phyloP scores from a whole-genome alignment of 192 early-diverging fungal species.

The Tieghemiomyces parasiticus region DNA sequence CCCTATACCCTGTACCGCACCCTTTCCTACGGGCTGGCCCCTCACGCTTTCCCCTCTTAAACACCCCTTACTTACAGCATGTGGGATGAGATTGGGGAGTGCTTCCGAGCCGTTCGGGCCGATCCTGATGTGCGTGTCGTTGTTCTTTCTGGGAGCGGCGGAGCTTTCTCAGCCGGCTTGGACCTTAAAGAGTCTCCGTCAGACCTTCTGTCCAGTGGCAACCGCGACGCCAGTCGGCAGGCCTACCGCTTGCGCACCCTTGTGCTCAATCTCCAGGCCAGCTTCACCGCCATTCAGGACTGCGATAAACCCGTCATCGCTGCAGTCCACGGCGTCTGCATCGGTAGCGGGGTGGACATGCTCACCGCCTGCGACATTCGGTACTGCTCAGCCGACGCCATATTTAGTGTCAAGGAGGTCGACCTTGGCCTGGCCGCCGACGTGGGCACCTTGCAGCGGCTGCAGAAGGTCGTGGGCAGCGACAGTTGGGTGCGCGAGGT shows the following conservation, averaged over 20 bases:
- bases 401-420: conserved; percentile 82
- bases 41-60: too few species aligned
- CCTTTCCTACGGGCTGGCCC: too few species aligned
- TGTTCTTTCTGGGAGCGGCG: conserved; percentile 57
- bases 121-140: conserved; percentile 60
- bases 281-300: conserved; percentile 62
- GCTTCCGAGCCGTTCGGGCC: conserved; percentile 37
- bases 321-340: conserved; percentile 69
- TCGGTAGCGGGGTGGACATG: conserved; percentile 79
- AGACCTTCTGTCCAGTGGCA: conserved; percentile 1
- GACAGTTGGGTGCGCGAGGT: conserved; percentile 81
- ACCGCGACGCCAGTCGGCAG: conserved; percentile 15
- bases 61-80: too few species aligned
- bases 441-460: conserved; percentile 82
- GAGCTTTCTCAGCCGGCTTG: conserved; percentile 81
- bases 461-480: conserved; percentile 91
- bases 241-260: conserved; percentile 30
- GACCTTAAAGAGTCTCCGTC: conserved; percentile 42
- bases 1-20: too few species aligned
- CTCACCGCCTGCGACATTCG: conserved; percentile 90
- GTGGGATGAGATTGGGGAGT: conserved; percentile 46
- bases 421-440: conserved; percentile 92
- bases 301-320: conserved; percentile 83
- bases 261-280: conserved; percentile 38
- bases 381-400: conserved; percentile 54